phyloP scores from a whole-genome alignment of 352 stramenopile species.

The Chloridella minuta region DNA sequence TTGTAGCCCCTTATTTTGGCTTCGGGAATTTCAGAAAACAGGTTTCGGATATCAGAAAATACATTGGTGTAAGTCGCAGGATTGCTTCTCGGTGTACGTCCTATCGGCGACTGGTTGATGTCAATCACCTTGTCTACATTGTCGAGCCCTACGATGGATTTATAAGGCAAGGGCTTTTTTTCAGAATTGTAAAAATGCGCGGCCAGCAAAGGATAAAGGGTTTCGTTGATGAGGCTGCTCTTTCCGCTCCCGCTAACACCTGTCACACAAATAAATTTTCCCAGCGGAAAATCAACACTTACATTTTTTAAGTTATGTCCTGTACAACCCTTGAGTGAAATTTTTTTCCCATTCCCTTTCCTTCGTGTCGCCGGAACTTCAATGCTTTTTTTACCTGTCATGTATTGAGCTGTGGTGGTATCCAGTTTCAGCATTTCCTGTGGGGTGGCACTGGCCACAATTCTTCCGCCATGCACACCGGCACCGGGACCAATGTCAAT shows the following conservation, averaged over 20 bases:
- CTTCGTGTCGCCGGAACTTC: neutral
- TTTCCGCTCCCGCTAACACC: neutral
- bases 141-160: neutral
- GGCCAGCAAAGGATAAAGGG: neutral
- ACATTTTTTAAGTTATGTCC: constrained; percentile 4
- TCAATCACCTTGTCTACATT: neutral
- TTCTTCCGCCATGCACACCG: neutral
- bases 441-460: neutral
- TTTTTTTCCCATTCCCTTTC: neutral
- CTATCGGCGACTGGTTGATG: neutral
- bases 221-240: neutral
- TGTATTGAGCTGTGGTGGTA: neutral
- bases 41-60: neutral
- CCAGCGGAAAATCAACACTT: neutral
- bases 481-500: neutral
- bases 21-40: neutral
- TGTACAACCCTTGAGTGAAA: neutral
- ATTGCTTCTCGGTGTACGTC: neutral
- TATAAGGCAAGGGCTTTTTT: constrained; percentile 2
- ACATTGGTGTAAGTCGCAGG: neutral
- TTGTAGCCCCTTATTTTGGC: neutral
- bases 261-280: neutral
- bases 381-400: neutral
- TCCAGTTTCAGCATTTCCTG: neutral
- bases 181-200: neutral